These are phyloP conservation scores for Aciculoconidium aculeatum DNA, from an alignment of 805 yeast species.

Conservation along the genomic window DNA sequence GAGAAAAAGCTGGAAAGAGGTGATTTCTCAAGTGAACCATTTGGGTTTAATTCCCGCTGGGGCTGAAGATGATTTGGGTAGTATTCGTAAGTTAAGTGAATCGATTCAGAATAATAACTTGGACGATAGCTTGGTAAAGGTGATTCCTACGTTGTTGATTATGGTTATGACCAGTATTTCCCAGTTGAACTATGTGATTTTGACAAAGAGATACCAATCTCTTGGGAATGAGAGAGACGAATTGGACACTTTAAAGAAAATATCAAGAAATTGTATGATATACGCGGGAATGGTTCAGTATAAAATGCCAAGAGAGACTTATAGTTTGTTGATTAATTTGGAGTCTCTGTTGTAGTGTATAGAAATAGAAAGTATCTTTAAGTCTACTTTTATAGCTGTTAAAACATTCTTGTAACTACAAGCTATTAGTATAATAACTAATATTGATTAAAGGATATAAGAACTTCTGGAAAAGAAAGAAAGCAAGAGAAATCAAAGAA, in stretches of 20 bases:
- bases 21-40: slow-evolving; percentile 49
- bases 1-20: slow-evolving; percentile 52
- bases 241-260: slow-evolving; percentile 43
- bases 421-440: no score
- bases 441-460: no score
- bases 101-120: slow-evolving; percentile 48
- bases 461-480: no score
- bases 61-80: slow-evolving; percentile 43
- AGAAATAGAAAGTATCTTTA: neutral
- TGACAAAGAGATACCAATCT: slow-evolving; percentile 38
- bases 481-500: no score
- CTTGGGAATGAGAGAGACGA: slow-evolving; percentile 46
- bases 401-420: no score
- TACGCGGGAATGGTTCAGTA: slow-evolving; percentile 94
- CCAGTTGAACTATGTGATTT: slow-evolving; percentile 44
- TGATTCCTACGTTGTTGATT: slow-evolving; percentile 72
- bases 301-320: slow-evolving; percentile 84
- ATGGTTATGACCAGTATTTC: slow-evolving; percentile 77
- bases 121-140: slow-evolving; percentile 69
- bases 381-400: no score
- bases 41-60: slow-evolving; percentile 63
- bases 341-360: slow-evolving; percentile 40
- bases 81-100: slow-evolving; percentile 64
- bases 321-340: slow-evolving; percentile 59
- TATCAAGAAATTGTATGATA: slow-evolving; percentile 85